Conservation (phyloP, 1,284 basidiomycete genomes). For the Bjerkandera adusta region DNA sequence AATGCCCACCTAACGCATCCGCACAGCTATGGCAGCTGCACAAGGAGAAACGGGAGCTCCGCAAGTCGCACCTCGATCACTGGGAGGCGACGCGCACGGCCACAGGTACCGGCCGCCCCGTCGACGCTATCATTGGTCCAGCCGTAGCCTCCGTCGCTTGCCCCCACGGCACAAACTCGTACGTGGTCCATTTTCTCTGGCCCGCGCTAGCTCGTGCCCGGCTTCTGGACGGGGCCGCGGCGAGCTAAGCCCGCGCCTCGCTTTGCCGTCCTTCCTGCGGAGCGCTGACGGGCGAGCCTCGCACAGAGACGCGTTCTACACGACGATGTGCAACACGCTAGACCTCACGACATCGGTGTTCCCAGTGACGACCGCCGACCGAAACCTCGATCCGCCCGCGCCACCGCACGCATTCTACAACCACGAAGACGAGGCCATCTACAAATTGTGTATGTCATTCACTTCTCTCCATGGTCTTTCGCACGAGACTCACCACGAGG, state of each 20-base stretch:
- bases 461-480: neutral
- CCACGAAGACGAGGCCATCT: slow-evolving; percentile 40
- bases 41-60: slow-evolving; percentile 33
- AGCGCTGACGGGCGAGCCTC: neutral
- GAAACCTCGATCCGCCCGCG: slow-evolving; percentile 27
- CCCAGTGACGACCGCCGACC: slow-evolving; percentile 42
- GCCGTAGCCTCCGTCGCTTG: slow-evolving; percentile 34
- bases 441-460: slow-evolving; percentile 42
- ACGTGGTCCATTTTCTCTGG: slow-evolving; percentile 10
- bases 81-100: slow-evolving; percentile 39
- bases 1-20: slow-evolving; percentile 9
- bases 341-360: slow-evolving; percentile 46
- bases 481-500: neutral
- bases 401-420: slow-evolving; percentile 35
- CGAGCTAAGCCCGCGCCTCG: neutral
- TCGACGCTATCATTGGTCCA: slow-evolving; percentile 43
- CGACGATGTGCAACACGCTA: slow-evolving; percentile 31
- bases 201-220: neutral
- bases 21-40: slow-evolving; percentile 43
- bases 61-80: slow-evolving; percentile 44
- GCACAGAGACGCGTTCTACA: slow-evolving; percentile 26
- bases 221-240: neutral
- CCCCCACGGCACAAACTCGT: slow-evolving; percentile 37
- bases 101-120: slow-evolving; percentile 46
- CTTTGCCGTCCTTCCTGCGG: too few species aligned